Base-by-base conservation (phyloP, 805 yeast species). In the Torulaspora gathmanii region DNA sequence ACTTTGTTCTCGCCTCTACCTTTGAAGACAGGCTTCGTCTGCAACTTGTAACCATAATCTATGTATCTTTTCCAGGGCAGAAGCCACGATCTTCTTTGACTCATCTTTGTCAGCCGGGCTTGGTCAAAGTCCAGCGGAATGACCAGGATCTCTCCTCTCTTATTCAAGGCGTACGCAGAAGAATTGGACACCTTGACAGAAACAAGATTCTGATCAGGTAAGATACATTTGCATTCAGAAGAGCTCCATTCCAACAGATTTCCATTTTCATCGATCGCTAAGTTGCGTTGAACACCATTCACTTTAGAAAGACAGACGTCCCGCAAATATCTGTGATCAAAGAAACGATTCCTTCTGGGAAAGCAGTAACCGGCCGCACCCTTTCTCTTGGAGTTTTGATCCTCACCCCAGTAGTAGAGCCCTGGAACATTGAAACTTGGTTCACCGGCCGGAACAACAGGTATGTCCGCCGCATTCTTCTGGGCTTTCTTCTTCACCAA, bases 261-360 rank as follows among this genome's bases (percentile, higher is more conserved):
- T 15, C 97, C 98, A 12, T 74, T 75, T 1, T 72, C 71, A 49
- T 81, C 77, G 13, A 87, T 76, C 0, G 88, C 88, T 4, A 73
- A 66, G 23, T 76, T 80, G 6, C 17, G 12, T 3, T 52, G 61
- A 1, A 68, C 75, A 26, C 69, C 61, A 6, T 65, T 63, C 4
- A 71, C 72, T 9, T 33, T 33, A 19, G 73, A 69, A 2, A 87
- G 58, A 16, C 71, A 68, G 4, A 90, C 78, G 56, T 79, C 83
- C 37, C 74, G 70, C 25, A 87, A 63, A 12, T 70, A 55, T 66
- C 73, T 73, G 31, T 75, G 75, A 57, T 88, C 87, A 55, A 91
- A 88, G 52, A 72, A 74, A 1, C 72, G 67, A 5, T 84, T 64
- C 56, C 95, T 71, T 23, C 73, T 61, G 3, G 95, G 95, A 5